Percentiles rank a stretch among this genome's conserved stretches.
These are phyloP conservation scores for Sphaerulina vaccinii DNA, from an alignment of 2,329 filamentous ascomycete species.

Conservation along the genomic window DNA sequence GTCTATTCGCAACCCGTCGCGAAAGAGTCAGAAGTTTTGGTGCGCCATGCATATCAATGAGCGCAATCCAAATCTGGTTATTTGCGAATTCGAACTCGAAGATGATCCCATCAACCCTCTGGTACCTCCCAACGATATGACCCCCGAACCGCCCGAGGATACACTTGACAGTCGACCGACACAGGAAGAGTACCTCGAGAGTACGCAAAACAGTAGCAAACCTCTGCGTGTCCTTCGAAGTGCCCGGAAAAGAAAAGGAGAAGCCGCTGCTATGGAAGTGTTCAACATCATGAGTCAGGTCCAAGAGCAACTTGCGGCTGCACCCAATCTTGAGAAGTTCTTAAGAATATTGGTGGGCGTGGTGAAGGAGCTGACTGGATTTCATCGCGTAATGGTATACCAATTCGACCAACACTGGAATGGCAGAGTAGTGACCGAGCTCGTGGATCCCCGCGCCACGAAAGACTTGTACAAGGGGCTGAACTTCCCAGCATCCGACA, in stretches of 20 bases:
- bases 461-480: slow-evolving; percentile 83
- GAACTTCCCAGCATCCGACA: slow-evolving; percentile 85
- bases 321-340: slow-evolving; percentile 68
- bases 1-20: slow-evolving; percentile 61
- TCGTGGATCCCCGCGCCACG: slow-evolving; percentile 76
- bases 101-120: slow-evolving; percentile 70
- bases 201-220: slow-evolving; percentile 71
- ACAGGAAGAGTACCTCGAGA: slow-evolving; percentile 69
- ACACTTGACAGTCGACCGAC: slow-evolving; percentile 73
- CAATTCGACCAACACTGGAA: slow-evolving; percentile 84
- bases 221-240: slow-evolving; percentile 75
- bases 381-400: slow-evolving; percentile 90
- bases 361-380: slow-evolving; percentile 84
- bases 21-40: slow-evolving; percentile 69
- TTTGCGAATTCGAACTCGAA: slow-evolving; percentile 87
- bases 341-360: slow-evolving; percentile 81
- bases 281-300: slow-evolving; percentile 92
- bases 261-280: slow-evolving; percentile 82
- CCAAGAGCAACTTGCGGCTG: slow-evolving; percentile 77
- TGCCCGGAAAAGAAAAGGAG: slow-evolving; percentile 71
- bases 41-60: slow-evolving; percentile 79
- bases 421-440: slow-evolving; percentile 80
- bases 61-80: slow-evolving; percentile 66
- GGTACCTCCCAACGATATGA: slow-evolving; percentile 59
- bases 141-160: slow-evolving; percentile 66